phyloP scores from a whole-genome alignment of 177 flowering plant genomes.

The Vitis hybrid region DNA sequence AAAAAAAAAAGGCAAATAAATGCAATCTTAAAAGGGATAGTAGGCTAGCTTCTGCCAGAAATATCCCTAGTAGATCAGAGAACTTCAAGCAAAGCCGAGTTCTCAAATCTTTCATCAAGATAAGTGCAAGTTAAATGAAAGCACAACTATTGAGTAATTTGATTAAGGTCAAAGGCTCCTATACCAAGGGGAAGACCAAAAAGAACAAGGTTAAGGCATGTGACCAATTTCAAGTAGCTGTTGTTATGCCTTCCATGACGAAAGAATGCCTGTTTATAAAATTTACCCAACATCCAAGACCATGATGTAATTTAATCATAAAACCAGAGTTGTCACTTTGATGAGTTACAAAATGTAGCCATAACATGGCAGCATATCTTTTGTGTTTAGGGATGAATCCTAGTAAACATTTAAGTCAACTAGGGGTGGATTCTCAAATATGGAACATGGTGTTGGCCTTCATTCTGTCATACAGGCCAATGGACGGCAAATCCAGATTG shows the following conservation, averaged over 20 bases:
- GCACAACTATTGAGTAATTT: too few species aligned
- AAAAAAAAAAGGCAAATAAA: neutral
- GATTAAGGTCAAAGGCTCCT: too few species aligned
- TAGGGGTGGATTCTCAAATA: neutral
- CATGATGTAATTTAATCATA: neutral
- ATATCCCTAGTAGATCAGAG: neutral
- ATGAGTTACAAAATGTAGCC: neutral
- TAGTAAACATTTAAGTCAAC: neutral
- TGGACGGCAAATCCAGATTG: neutral
- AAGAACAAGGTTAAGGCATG: too few species aligned
- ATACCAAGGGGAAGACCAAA: too few species aligned
- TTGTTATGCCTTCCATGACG: too few species aligned
- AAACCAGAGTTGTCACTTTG: neutral
- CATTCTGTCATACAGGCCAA: too few species aligned
- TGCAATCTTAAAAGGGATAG: neutral
- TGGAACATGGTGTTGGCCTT: neutral
- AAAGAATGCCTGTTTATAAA: too few species aligned
- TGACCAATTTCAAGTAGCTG: too few species aligned
- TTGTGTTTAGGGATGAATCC: neutral
- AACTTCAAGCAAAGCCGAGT: neutral
- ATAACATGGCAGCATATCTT: too few species aligned
- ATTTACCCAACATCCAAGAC: neutral
- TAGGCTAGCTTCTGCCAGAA: neutral
- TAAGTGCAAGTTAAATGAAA: too few species aligned
- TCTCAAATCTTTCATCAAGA: too few species aligned